These are phyloP conservation scores for Vitis rotundifolia DNA, from an alignment of 164 flowering plant species.

Conservation along the genomic window DNA sequence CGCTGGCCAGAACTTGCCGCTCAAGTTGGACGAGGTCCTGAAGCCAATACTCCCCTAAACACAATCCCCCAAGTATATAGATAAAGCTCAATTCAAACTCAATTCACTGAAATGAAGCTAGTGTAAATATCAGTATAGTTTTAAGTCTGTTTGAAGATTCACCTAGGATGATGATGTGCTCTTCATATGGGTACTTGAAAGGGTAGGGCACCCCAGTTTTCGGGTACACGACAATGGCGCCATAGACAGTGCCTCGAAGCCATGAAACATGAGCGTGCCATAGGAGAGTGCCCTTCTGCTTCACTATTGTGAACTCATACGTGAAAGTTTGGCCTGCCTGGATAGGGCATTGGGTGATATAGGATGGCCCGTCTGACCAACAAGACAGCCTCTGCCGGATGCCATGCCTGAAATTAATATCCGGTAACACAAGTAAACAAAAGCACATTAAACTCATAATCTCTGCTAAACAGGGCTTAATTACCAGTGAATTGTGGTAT, in stretches of 20 bases:
- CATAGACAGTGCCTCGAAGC: constrained; percentile 73
- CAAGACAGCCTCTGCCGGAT: constrained; percentile 51
- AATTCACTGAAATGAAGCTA: not conserved
- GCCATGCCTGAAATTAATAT: constrained; percentile 53
- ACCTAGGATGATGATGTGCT: constrained; percentile 60
- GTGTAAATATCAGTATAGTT: not conserved
- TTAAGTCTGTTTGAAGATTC: not conserved
- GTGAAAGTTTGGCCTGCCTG: constrained; percentile 55
- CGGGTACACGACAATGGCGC: constrained; percentile 61
- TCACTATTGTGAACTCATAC: constrained; percentile 49
- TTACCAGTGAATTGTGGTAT: constrained; percentile 73
- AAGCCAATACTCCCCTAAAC: constrained; percentile 63
- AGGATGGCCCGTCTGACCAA: constrained; percentile 75
- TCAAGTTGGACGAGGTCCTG: constrained; percentile 45
- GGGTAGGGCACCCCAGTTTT: constrained; percentile 56
- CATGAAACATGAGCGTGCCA: constrained; percentile 81
- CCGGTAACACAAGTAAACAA: not conserved
- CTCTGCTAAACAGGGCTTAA: no score
- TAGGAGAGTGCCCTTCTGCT: constrained; percentile 66
- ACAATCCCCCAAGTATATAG: not conserved
- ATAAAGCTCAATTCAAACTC: no score
- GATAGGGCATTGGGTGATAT: constrained; percentile 78
- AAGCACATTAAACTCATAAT: not conserved
- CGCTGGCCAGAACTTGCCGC: constrained; percentile 41
- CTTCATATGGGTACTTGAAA: constrained; percentile 43